Evolutionary conservation across 306 rosid genomes (phyloP).

Genomic region (Alnus rubra): DNA sequence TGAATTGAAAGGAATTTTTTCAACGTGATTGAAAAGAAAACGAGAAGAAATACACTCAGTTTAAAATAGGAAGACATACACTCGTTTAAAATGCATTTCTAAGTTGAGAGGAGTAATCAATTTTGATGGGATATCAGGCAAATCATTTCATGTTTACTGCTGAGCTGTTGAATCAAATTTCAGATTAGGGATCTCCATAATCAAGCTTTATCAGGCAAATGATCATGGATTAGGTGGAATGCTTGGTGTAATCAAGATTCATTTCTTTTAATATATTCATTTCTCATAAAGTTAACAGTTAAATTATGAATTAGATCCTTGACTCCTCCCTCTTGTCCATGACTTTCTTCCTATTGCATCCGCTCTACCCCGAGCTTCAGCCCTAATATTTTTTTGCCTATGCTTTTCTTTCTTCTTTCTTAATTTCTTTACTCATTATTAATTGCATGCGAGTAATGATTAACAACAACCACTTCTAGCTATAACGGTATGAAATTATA

Average conservation of each 20-base stretch:
- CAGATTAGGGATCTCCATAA: conserved; percentile 25
- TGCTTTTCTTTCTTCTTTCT: background rate
- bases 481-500: background rate
- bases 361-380: background rate
- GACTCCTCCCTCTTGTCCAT: conserved; percentile 37
- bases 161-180: conserved; percentile 30
- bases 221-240: conserved; percentile 27
- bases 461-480: background rate
- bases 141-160: conserved; percentile 33
- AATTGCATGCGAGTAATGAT: background rate
- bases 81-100: background rate
- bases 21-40: no score
- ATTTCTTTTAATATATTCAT: background rate
- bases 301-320: conserved; percentile 19
- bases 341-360: background rate
- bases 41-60: no score
- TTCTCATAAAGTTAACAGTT: conserved; percentile 3
- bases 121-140: no score
- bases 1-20: no score
- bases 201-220: conserved; percentile 22
- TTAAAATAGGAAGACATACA: no score
- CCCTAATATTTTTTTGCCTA: background rate
- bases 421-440: background rate
- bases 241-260: conserved; percentile 3
- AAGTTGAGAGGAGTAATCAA: no score